Evolutionary conservation across 257 asterid species (phyloP), one percentile per base, ranked within the genome.

Genomic region (Gardenia jasminoides): DNA sequence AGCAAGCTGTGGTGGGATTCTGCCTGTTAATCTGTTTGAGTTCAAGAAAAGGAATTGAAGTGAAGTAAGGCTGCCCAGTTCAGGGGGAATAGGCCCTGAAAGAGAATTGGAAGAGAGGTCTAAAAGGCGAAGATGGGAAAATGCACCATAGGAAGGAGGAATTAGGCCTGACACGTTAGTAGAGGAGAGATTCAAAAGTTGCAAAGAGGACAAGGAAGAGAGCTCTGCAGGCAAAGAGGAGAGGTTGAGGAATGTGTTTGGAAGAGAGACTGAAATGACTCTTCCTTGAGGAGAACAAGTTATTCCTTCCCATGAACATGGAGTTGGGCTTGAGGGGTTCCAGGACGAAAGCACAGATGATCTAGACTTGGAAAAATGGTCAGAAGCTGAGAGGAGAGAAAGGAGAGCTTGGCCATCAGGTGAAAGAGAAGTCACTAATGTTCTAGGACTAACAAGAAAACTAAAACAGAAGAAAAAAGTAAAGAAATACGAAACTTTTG

Each of bases 281-380:
- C 94, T 90, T 66, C 90, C 85, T 67, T 90, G 90, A n/a, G 99
- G 96, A 0, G 99, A 94, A 79, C 99, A 94, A 22, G 98, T 91
- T 0, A 94, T 79, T 33, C 99, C 99, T 74, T 86, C 88, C 99
- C 99, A 94, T 65, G 99, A 91, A 83, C 99, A 94, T 6, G 99
- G 99, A 0, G 90, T 93, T 65, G 85, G 72, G 86, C 80, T 84
- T 20, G 93, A 80, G 46, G 98, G 94, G 84, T 86, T 76, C 99
- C 98, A 94, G 0, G 99, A 75, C 62, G 99, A 91, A 76, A 93
- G 89, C 30, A 89, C 70, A 46, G 93, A 82, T 24, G 98, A 92
- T n/a, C 90, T 84, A 61, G 90, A 79, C 15, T 75, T 87, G 80
- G 91, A 82, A 79, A 81, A 85, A 72, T 92, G 85, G 79, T 89